Conservation (phyloP, 495 filamentous ascomycete species). For the Aspergillus olivimuriae region DNA sequence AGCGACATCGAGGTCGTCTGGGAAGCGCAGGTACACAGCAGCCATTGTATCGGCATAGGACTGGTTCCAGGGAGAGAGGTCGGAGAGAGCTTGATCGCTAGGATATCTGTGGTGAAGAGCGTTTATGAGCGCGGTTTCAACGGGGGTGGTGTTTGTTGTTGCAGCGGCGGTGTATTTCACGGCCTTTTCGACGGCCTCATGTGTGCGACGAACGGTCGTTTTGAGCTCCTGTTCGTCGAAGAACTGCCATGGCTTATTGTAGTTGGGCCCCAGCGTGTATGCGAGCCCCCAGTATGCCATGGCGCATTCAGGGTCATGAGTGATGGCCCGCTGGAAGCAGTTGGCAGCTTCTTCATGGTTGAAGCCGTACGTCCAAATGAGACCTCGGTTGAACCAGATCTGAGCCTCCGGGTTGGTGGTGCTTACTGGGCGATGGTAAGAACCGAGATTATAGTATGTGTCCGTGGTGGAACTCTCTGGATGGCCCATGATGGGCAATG, state of each 20-base stretch:
- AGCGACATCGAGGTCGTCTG: slow-evolving; percentile 53
- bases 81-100: slow-evolving; percentile 23
- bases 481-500: neutral
- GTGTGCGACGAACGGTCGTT: slow-evolving; percentile 36
- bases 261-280: slow-evolving; percentile 61
- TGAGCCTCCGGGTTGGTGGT: slow-evolving; percentile 26
- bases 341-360: slow-evolving; percentile 21
- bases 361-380: slow-evolving; percentile 25
- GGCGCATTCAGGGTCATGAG: slow-evolving; percentile 45
- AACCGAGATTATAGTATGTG: slow-evolving; percentile 50
- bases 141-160: too few species aligned
- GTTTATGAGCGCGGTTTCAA: slow-evolving; percentile 52
- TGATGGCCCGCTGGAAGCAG: slow-evolving; percentile 36
- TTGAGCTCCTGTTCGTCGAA: slow-evolving; percentile 56
- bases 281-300: slow-evolving; percentile 67
- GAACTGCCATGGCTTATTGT: slow-evolving; percentile 66
- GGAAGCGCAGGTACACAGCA: slow-evolving; percentile 45
- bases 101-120: slow-evolving; percentile 54
- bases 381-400: slow-evolving; percentile 22
- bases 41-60: slow-evolving; percentile 58
- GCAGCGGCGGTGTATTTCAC: slow-evolving; percentile 18
- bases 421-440: slow-evolving; percentile 39
- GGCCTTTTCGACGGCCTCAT: slow-evolving; percentile 38
- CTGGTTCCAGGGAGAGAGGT: slow-evolving; percentile 48
- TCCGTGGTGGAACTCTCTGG: neutral